These are phyloP conservation scores for Pleurotus tuoliensis DNA, from an alignment of 768 basidiomycete genomes.

Conservation along the genomic window DNA sequence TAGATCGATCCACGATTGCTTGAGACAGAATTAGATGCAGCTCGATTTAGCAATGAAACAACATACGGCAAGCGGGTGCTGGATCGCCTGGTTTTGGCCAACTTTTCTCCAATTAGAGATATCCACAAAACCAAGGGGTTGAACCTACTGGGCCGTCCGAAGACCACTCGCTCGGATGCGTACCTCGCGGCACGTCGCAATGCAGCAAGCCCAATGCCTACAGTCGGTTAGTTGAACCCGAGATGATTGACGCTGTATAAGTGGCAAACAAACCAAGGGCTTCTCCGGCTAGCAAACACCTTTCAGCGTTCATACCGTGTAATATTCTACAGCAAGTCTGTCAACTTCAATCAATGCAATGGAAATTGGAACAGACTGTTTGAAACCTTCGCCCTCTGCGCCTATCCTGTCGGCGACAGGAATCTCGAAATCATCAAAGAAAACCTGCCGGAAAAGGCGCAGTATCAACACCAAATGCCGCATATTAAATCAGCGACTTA, in stretches of 20 bases:
- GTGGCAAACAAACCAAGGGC: conserved; percentile 8
- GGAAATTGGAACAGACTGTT: not conserved
- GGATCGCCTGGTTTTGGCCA: conserved; percentile 14
- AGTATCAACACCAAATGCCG: no score
- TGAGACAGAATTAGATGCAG: not conserved
- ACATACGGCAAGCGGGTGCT: conserved; percentile 12
- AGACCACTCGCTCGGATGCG: conserved; percentile 12
- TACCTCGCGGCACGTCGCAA: conserved; percentile 11
- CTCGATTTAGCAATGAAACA: not conserved
- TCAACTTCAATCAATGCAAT: not conserved
- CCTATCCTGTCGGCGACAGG: conserved; percentile 11
- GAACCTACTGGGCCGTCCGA: conserved; percentile 10
- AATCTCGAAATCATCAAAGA: conserved; percentile 15
- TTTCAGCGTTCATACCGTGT: conserved; percentile 17
- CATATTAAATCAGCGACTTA: not conserved
- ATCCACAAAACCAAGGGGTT: not conserved
- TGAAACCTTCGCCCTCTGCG: conserved; percentile 13
- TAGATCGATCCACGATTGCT: conserved; percentile 12
- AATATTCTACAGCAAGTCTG: conserved; percentile 8
- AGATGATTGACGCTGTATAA: not conserved
- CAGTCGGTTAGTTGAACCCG: not conserved
- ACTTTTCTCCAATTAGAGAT: conserved; percentile 4
- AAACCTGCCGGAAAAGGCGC: not conserved
- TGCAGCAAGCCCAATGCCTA: conserved; percentile 14
- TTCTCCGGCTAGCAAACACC: conserved; percentile 16